A percentile compares a stretch with the other conserved stretches of the same genome.
phyloP scores from a whole-genome alignment of 805 yeast genomes.

The Millerozyma miso region DNA sequence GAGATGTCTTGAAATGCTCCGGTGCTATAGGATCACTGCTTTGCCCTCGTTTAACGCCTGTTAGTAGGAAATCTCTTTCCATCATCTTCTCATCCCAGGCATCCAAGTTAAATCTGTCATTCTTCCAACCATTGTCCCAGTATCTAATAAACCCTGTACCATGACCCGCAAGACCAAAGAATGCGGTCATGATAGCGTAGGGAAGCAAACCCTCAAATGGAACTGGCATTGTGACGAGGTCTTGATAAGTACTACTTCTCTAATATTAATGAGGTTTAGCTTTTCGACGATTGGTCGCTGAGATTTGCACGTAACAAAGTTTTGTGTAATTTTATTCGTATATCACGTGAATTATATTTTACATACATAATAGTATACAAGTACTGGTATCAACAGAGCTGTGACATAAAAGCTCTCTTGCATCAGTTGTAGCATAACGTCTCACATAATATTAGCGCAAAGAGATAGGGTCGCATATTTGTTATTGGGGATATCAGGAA shows the following conservation, averaged over 20 bases:
- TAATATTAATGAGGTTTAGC: neutral
- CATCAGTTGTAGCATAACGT: too few relatives aligned
- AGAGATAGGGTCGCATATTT: too few relatives aligned
- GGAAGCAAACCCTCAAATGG: constrained; percentile 47
- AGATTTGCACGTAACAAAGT: neutral
- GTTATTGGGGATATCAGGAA: neutral
- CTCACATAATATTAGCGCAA: neutral
- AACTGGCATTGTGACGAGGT: constrained; percentile 31
- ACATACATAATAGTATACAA: neutral
- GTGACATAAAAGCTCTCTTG: too few relatives aligned
- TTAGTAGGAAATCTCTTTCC: constrained; percentile 71
- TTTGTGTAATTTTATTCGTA: neutral
- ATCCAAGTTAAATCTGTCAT: constrained; percentile 42
- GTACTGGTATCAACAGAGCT: neutral
- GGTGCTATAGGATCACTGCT: constrained; percentile 65
- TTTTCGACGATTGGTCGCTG: neutral
- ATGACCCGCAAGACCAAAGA: constrained; percentile 43
- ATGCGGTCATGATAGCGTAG: constrained; percentile 42
- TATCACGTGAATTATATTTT: neutral
- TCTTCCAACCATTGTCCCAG: constrained; percentile 48
- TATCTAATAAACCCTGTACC: constrained; percentile 42
- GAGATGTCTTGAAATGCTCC: constrained; percentile 64
- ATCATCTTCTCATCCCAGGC: constrained; percentile 46
- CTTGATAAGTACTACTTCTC: neutral
- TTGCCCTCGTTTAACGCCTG: constrained; percentile 73